Evolutionary conservation across 140 eudicot genomes (phyloP).

Genomic region (Cichorium intybus): DNA sequence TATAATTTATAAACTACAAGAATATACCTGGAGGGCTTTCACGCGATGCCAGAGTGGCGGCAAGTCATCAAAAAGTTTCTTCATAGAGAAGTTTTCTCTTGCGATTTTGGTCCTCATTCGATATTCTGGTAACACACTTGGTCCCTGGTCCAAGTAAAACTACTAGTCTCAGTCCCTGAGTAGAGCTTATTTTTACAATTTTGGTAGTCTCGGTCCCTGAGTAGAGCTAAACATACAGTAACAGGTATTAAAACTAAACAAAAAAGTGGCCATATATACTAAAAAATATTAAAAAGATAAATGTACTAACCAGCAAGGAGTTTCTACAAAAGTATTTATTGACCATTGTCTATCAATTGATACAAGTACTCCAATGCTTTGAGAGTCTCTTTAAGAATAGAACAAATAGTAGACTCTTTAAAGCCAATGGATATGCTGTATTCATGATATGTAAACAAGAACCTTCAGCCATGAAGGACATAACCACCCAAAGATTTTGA

Average conservation of each 20-base stretch:
- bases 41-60: constrained; percentile 98
- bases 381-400: constrained; percentile 86
- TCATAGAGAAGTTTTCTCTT: constrained; percentile 41
- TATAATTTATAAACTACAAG: neutral
- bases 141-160: no score
- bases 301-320: constrained; percentile 94
- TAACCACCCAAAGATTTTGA: constrained; percentile 93
- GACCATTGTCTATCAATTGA: constrained; percentile 89
- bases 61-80: constrained; percentile 78
- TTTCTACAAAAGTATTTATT: constrained; percentile 96
- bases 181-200: no score
- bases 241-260: constrained; percentile 2
- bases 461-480: constrained; percentile 99
- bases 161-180: no score
- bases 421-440: constrained; percentile 88
- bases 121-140: no score
- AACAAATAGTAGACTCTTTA: constrained; percentile 82
- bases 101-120: no score
- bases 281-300: neutral
- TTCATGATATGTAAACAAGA: constrained; percentile 98
- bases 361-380: constrained; percentile 96
- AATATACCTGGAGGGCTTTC: constrained; percentile 78
- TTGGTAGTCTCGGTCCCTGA: no score
- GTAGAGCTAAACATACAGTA: constrained; percentile 99
- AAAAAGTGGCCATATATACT: neutral